Base-by-base conservation (phyloP, 495 filamentous ascomycete genomes). In the Xylaria venustula region DNA sequence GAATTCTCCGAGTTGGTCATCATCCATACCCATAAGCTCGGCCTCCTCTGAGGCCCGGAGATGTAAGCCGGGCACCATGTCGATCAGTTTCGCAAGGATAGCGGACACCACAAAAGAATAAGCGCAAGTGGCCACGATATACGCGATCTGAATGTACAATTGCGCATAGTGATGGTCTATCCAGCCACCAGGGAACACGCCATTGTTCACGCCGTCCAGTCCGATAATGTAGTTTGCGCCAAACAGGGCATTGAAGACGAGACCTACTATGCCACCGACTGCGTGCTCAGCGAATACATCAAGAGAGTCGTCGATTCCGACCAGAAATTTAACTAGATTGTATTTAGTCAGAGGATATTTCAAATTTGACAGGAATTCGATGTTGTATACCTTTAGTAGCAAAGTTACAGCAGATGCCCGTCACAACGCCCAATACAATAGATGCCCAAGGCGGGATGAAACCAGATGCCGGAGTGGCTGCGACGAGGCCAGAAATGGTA, bases 271-370 rank as follows among this genome's bases (percentile, higher is more conserved):
- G 59, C 94, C 94, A 50, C 93, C 92, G 66, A 98, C 81, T 58
- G 88, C 93, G 87, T 98, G 94, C 81, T 98, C 95, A 67, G 94
- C 93, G 77, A 98, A 94, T 65, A 98, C 91, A 77, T 98, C 94
- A 86, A 98, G 90, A 41, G 91, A 87, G 77, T 98, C 94, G 74
- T 98, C 94, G 66, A 98, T 96, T 65, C 86, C 82, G 71, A 98
- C 82, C 77, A 92, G 88, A 83, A 93, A 98, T 79, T 98, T 98
- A 79, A 98, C 86, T 89, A 60, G 56, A 81, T 72, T 78, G 71
- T 41, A 52, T 55, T 6, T 41, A 32, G 15, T 57, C 7, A 49
- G 72, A 65, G 70, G 68, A 62, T 5, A 67, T 73, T 17, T 71
- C 69, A 44, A 42, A 68, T 69, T 64, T 63, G 51, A 65, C 69